Conservation (phyloP, 805 yeast species). For the Saccharomycopsis synnaedendra region DNA sequence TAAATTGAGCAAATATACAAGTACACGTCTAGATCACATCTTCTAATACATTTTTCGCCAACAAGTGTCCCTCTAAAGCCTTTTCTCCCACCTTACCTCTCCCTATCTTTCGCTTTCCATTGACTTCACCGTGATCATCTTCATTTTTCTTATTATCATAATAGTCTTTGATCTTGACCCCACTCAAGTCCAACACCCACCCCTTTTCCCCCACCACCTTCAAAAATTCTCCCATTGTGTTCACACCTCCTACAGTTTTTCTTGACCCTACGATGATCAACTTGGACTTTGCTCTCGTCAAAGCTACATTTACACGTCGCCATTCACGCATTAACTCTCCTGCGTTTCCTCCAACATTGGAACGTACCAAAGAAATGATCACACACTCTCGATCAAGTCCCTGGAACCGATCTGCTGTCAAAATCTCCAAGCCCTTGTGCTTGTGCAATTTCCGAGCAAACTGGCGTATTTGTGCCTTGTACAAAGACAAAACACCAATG, state of each 20-base stretch:
- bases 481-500: constrained; percentile 85
- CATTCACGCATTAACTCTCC: constrained; percentile 81
- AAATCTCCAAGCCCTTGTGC: constrained; percentile 43
- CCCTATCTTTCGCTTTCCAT: no score
- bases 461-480: constrained; percentile 65
- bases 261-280: constrained; percentile 75
- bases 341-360: constrained; percentile 51
- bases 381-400: constrained; percentile 93
- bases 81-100: constrained; percentile 1
- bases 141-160: no score
- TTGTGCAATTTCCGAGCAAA: constrained; percentile 24
- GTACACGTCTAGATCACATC: no score
- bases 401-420: constrained; percentile 93
- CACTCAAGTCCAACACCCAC: constrained; percentile 57
- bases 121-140: no score
- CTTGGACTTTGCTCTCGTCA: constrained; percentile 82
- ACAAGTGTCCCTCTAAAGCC: constrained; percentile 12
- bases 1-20: no score
- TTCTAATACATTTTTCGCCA: constrained; percentile 12
- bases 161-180: no score
- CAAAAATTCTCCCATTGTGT: constrained; percentile 49
- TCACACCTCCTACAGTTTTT: constrained; percentile 41
- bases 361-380: constrained; percentile 79
- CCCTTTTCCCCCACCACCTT: constrained; percentile 39
- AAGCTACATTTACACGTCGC: constrained; percentile 89